Evolutionary conservation across 495 filamentous ascomycete genomes (phyloP), one percentile per base, ranked within the genome.

Genomic region (Aspergillus leporis): DNA sequence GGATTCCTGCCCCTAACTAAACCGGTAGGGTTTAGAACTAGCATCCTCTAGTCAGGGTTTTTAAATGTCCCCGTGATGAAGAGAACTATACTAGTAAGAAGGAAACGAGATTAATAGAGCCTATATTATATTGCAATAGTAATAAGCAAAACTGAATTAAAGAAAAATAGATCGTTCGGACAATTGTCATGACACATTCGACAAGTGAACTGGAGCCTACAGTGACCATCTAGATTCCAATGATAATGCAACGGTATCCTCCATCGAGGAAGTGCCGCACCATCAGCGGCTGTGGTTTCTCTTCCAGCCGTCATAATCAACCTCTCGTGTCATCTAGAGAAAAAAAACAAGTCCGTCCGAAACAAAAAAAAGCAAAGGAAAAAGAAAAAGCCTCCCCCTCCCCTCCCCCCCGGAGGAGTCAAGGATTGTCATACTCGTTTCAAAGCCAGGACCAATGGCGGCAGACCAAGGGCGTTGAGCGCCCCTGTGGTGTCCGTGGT

Each of bases 401-500:
- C 34, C 34, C 34, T 36, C 2, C 34, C 13, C 2, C 34, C 34
- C 34, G 2, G 38, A 41, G 13, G 43, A 23, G 19, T 47, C 43
- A 22, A 23, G 18, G 43, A 47, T 47, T 8, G 19, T 47, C 43
- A 7, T 21, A 21, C 19, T n/a, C 21, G 9, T 49, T 10, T 3
- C 21, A 30, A 25, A 10, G 21, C 3, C 1, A 23, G 12, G 46
- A 16, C 46, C 46, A 49, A 49, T 49, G 18, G 46, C 5, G 43
- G 25, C 22, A 40, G 18, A 40, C 13, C 19, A 22, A 40, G 51
- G 51, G 51, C 8, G 32, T 36, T 23, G 19, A 38, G 22, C 16
- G 21, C 51, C 51, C 51, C 51, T 53, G 51, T 19, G 19, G 13
- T 23, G 32, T 36, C 51, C 32, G 16, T 40, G 31, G 51, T 38